These are phyloP conservation scores for Fusarium poae DNA, from an alignment of 2,329 filamentous ascomycete species.

Conservation along the genomic window DNA sequence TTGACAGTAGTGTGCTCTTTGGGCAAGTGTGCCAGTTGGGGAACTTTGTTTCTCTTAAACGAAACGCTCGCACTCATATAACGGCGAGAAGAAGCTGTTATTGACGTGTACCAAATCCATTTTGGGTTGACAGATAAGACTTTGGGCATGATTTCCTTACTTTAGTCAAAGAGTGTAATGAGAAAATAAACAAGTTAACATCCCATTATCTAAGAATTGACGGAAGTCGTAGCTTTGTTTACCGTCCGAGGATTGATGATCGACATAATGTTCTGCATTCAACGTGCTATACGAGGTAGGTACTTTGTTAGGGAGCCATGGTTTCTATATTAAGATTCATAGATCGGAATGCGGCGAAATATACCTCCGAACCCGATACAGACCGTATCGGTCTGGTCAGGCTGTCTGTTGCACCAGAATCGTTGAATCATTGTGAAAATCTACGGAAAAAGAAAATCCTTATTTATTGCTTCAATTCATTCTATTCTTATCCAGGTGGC, in stretches of 20 bases:
- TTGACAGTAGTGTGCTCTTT: slow-evolving; percentile 51
- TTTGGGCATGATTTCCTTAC: slow-evolving; percentile 29
- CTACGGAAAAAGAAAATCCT: slow-evolving; percentile 19
- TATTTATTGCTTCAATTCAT: not conserved
- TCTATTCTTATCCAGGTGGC: not conserved
- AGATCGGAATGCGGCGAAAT: slow-evolving; percentile 46
- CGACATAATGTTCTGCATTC: slow-evolving; percentile 26
- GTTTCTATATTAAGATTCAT: slow-evolving; percentile 11
- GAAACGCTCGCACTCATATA: slow-evolving; percentile 5
- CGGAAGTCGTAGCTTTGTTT: not conserved
- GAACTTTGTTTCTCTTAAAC: slow-evolving; percentile 1
- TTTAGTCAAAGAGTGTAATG: not conserved
- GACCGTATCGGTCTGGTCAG: slow-evolving; percentile 11
- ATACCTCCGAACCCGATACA: slow-evolving; percentile 39
- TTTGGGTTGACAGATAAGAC: slow-evolving; percentile 4
- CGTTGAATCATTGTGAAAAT: slow-evolving; percentile 31
- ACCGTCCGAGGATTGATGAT: slow-evolving; percentile 17
- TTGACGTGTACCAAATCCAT: slow-evolving; percentile 39
- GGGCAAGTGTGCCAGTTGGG: not conserved
- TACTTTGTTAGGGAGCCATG: slow-evolving; percentile 1
- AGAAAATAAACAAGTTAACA: not conserved
- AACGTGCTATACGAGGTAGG: not conserved
- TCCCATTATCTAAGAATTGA: not conserved
- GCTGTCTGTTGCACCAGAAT: slow-evolving; percentile 35
- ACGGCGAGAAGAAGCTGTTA: slow-evolving; percentile 6